Base-by-base conservation (phyloP, 305 asterid species). In the Solanum hybrid region DNA sequence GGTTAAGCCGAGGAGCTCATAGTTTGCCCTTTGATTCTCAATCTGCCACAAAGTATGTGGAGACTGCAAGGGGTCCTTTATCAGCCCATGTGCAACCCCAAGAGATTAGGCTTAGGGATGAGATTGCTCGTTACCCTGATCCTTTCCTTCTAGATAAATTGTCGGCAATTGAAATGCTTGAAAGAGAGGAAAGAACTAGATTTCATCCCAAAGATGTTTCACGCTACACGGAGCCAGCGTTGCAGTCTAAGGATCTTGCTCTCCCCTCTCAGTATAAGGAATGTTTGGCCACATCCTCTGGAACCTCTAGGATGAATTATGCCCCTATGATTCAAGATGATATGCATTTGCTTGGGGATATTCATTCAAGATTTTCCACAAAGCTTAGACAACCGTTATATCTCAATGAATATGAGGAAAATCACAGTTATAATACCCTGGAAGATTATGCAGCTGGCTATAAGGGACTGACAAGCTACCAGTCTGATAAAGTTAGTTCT, bases 241-340 rank as follows among this genome's bases (percentile, higher is more conserved):
- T 79, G 76, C 33, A 10, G 3, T 82, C 94, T 57, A 90, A 72
- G 86, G 90, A 88, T 39, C 38, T 83, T 65, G 31, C 65, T 38
- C 41, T 39, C 57, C 33, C 72, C 20, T 75, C 91, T 89, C 88
- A 86, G 86, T 38, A 82, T 51, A 86, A 83, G 89, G 91, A 87
- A 31, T 87, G 72, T 86, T 87, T 41, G 38, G 51, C 39, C 65
- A 45, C 65, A 72, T 89, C 89, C 72, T 41, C 85, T 32, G 87
- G 92, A 88, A 75, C 61, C 76, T 87, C 90, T 24, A 89, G 91
- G 90, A 79, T 51, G 68, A 90, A 85, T 90, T 81, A 72, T 27
- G 36, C 13, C 31, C 85, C 68, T 45, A 87, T 91, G 37, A 65
- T 81, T 41, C 70, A 77, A 45, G 90, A 89, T 68, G 92, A 34